Conservation (phyloP, 306 rosid species). For the Senna siamea region DNA sequence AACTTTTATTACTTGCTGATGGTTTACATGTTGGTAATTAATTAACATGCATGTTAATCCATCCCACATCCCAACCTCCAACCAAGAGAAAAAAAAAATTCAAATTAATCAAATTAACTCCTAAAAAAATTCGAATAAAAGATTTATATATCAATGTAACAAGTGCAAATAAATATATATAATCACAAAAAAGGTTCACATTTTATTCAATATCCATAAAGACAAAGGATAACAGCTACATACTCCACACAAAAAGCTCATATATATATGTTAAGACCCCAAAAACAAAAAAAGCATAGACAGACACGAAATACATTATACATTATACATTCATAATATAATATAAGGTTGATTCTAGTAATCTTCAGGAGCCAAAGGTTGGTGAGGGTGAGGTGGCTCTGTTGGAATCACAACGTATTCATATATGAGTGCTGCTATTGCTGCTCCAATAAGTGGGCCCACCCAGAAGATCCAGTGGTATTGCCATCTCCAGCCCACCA, state of each 20-base stretch:
- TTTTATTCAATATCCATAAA: conserved; percentile 47
- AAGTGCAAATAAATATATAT: too few relatives aligned
- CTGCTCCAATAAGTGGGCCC: conserved; percentile 90
- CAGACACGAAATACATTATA: not conserved
- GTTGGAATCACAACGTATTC: conserved; percentile 80
- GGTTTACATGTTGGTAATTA: too few relatives aligned
- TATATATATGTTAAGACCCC: not conserved
- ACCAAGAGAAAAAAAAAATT: too few relatives aligned
- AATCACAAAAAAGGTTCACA: conserved; percentile 40
- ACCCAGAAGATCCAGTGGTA: conserved; percentile 95
- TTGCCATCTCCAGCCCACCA: conserved; percentile 92
- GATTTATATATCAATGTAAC: too few relatives aligned
- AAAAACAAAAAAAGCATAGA: conserved; percentile 1
- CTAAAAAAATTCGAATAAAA: too few relatives aligned
- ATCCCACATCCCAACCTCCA: too few relatives aligned
- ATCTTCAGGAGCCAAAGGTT: conserved; percentile 93
- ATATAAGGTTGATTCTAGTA: conserved; percentile 59
- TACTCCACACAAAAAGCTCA: conserved; percentile 22
- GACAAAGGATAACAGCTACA: conserved; percentile 32
- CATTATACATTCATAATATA: too few relatives aligned
- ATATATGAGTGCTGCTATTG: conserved; percentile 72
- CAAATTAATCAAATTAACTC: too few relatives aligned
- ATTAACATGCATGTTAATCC: too few relatives aligned
- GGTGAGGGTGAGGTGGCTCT: conserved; percentile 76
- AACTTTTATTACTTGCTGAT: too few relatives aligned